Evolutionary conservation across 2,329 filamentous ascomycete species (phyloP).

Genomic region (Aspergillus sp.): DNA sequence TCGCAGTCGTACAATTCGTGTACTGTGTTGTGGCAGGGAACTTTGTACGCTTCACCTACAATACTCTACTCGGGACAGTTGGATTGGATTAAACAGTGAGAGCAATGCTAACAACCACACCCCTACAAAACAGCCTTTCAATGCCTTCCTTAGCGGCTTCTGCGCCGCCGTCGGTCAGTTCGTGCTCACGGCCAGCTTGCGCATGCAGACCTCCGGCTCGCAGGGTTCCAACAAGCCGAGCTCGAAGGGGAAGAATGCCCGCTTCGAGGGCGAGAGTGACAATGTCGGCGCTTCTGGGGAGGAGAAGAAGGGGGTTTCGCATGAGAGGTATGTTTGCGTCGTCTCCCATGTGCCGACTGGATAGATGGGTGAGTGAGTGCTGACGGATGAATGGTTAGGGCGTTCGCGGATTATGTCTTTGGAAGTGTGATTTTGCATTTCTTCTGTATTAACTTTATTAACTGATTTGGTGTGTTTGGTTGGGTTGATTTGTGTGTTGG

Average conservation of each 20-base stretch:
- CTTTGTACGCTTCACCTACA: constrained; percentile 62
- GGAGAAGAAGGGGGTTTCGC: constrained; percentile 21
- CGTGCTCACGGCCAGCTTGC: constrained; percentile 79
- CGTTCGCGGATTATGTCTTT: constrained; percentile 92
- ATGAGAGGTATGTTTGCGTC: constrained; percentile 29
- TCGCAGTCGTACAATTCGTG: constrained; percentile 82
- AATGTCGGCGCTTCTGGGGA: constrained; percentile 12
- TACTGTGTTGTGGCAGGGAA: constrained; percentile 91
- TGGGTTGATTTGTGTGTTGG: no score
- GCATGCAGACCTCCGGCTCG: constrained; percentile 72
- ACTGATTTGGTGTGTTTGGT: no score
- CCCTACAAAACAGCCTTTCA: constrained; percentile 97
- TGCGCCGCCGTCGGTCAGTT: constrained; percentile 93
- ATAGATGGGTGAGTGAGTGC: background rate
- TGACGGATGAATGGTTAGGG: constrained; percentile 56
- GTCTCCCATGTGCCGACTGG: background rate
- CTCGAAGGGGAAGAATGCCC: constrained; percentile 20
- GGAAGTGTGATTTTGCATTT: constrained; percentile 94
- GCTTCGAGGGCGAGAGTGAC: constrained; percentile 14
- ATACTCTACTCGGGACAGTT: constrained; percentile 1
- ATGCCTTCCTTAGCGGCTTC: constrained; percentile 95
- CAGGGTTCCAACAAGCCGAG: constrained; percentile 62
- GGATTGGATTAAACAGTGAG: background rate
- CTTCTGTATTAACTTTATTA: constrained; percentile 99
- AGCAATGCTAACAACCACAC: background rate